Evolutionary conservation across 371 early-diverging fungal genomes (phyloP).

Genomic region (Scutellospora calospora): DNA sequence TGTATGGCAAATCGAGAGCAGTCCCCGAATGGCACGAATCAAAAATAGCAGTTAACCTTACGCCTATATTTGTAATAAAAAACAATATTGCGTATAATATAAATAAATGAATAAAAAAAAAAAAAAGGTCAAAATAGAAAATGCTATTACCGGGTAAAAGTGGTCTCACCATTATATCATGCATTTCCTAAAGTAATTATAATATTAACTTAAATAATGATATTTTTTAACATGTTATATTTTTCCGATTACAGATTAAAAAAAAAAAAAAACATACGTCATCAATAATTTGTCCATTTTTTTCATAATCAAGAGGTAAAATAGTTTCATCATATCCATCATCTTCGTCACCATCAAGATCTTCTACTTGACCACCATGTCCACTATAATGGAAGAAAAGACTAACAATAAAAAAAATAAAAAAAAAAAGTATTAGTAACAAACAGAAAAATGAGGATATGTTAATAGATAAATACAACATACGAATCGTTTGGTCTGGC

Average conservation of each 20-base stretch:
- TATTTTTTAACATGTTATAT: neutral
- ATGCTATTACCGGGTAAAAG: constrained; percentile 67
- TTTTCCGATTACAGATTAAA: too few species aligned
- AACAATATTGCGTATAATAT: neutral
- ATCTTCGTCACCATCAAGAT: constrained; percentile 84
- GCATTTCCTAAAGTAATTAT: constrained; percentile 57
- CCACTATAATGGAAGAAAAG: constrained; percentile 93
- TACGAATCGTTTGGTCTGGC: constrained; percentile 85
- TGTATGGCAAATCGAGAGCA: constrained; percentile 88
- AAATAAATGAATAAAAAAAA: neutral
- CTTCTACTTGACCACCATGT: constrained; percentile 81
- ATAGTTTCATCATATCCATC: constrained; percentile 88
- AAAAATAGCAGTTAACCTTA: constrained; percentile 88
- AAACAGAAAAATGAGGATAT: neutral
- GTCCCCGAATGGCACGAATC: constrained; percentile 92
- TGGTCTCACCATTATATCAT: constrained; percentile 80
- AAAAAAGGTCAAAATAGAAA: neutral
- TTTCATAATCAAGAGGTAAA: constrained; percentile 83
- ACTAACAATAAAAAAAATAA: constrained; percentile 45
- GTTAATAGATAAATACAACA: constrained; percentile 57
- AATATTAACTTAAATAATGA: neutral
- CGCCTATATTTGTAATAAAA: constrained; percentile 58
- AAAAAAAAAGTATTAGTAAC: neutral
- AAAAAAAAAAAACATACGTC: constrained; percentile 59
- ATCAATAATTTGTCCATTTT: constrained; percentile 85